Percentiles rank a stretch among this genome's conserved stretches.
These are phyloP conservation scores for Bonnemaisonia californica DNA, from an alignment of 31 red algal genomes.

Conservation along the genomic window DNA sequence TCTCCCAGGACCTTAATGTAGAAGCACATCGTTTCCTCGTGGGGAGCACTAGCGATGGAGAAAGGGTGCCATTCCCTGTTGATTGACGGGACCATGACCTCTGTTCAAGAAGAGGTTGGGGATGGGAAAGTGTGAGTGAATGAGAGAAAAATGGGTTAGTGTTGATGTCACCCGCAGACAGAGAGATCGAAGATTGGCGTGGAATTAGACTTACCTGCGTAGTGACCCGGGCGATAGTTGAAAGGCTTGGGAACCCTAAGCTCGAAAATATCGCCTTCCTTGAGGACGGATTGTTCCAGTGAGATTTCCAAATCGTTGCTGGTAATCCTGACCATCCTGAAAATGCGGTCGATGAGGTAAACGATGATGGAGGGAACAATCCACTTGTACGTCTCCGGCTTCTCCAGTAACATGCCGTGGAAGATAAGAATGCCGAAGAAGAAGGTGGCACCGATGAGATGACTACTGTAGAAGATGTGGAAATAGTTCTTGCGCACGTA, in stretches of 20 bases:
- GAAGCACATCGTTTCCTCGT: constrained; percentile 64
- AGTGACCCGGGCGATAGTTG: constrained; percentile 76
- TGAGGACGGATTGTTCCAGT: constrained; percentile 36
- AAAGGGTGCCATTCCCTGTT: constrained; percentile 85
- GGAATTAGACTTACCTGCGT: too few relatives aligned
- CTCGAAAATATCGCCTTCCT: constrained; percentile 52
- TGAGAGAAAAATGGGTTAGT: too few relatives aligned
- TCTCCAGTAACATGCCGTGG: constrained; percentile 51
- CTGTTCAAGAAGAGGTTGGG: too few relatives aligned
- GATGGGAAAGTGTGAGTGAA: too few relatives aligned
- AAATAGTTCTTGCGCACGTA: constrained; percentile 52
- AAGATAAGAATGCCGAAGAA: constrained; percentile 65
- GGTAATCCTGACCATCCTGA: constrained; percentile 27
- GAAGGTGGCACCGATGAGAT: constrained; percentile 52
- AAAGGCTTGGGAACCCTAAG: constrained; percentile 60
- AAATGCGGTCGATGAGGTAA: constrained; percentile 59
- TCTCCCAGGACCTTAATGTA: constrained; percentile 75
- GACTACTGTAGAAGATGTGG: constrained; percentile 41
- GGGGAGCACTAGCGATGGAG: constrained; percentile 75
- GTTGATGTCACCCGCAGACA: too few relatives aligned
- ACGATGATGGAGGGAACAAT: constrained; percentile 52
- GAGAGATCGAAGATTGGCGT: too few relatives aligned
- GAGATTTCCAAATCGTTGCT: constrained; percentile 19
- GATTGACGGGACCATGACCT: constrained; percentile 68
- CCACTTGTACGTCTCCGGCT: constrained; percentile 81